Conservation (phyloP, 2,329 filamentous ascomycete species). For the Beauveria sp. region DNA sequence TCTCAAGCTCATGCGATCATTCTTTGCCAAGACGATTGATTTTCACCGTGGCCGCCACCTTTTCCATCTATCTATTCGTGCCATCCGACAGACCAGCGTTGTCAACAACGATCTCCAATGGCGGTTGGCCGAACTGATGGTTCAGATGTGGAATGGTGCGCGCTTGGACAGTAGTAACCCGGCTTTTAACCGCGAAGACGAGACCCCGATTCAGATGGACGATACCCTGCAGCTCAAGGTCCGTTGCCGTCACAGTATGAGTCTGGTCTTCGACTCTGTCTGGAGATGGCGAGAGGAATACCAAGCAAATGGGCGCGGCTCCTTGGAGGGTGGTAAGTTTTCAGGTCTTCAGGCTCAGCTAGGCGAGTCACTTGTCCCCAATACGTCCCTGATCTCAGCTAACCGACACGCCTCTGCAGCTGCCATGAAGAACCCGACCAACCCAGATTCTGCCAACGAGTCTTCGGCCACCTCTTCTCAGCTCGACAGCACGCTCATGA, state of each 20-base stretch:
- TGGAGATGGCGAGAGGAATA: slow-evolving; percentile 82
- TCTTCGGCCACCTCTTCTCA: slow-evolving; percentile 62
- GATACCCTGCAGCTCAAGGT: slow-evolving; percentile 72
- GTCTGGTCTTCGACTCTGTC: slow-evolving; percentile 74
- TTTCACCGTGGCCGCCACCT: slow-evolving; percentile 58
- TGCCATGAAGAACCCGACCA: slow-evolving; percentile 79
- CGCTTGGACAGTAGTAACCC: slow-evolving; percentile 42
- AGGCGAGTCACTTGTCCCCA: slow-evolving; percentile 18
- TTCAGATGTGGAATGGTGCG: slow-evolving; percentile 77
- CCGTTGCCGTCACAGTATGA: slow-evolving; percentile 79
- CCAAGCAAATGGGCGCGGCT: slow-evolving; percentile 61
- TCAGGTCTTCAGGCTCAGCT: slow-evolving; percentile 15
- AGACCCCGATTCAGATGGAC: slow-evolving; percentile 47
- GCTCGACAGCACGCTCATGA: slow-evolving; percentile 51
- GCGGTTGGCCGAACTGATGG: slow-evolving; percentile 75
- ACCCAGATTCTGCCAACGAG: slow-evolving; percentile 70
- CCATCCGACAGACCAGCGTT: slow-evolving; percentile 66
- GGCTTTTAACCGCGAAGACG: slow-evolving; percentile 41
- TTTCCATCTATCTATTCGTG: slow-evolving; percentile 63
- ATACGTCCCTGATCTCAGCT: slow-evolving; percentile 8
- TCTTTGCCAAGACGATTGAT: slow-evolving; percentile 67
- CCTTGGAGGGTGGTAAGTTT: slow-evolving; percentile 64
- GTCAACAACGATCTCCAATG: slow-evolving; percentile 72
- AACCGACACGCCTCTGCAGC: slow-evolving; percentile 5
- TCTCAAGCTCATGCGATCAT: slow-evolving; percentile 70